Evolutionary conservation across 2,329 filamentous ascomycete species (phyloP).

Genomic region (Metarhizium sp.): DNA sequence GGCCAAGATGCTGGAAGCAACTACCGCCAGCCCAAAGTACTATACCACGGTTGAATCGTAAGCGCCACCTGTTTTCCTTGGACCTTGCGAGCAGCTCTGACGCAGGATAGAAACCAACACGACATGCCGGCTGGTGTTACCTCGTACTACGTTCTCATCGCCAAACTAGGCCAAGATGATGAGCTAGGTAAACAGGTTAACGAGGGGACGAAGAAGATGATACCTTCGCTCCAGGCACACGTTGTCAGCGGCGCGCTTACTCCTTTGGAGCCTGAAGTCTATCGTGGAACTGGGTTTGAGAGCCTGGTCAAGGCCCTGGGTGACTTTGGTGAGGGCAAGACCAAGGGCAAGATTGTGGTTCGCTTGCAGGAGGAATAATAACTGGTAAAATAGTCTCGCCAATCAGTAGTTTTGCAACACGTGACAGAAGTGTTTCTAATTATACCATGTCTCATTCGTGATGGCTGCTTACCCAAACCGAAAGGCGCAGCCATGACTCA

Average conservation of each 20-base stretch:
- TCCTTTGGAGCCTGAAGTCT: constrained; percentile 14
- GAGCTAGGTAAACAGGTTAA: constrained; percentile 12
- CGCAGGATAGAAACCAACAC: constrained; percentile 11
- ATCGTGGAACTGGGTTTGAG: constrained; percentile 16
- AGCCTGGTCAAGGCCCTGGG: constrained; percentile 12
- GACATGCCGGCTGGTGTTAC: constrained; percentile 12
- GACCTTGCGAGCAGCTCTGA: not conserved
- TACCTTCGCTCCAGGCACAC: constrained; percentile 14
- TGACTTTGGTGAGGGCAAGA: constrained; percentile 13
- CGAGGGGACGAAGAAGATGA: constrained; percentile 6
- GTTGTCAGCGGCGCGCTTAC: constrained; percentile 14
- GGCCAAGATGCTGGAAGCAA: constrained; percentile 18
- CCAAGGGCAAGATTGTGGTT: constrained; percentile 18
- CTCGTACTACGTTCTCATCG: constrained; percentile 16
- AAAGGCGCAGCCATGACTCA: not conserved
- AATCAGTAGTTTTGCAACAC: no score
- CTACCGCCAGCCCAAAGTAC: constrained; percentile 16
- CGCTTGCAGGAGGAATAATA: not conserved
- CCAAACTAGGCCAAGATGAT: constrained; percentile 13
- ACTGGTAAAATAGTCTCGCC: not conserved
- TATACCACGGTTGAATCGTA: constrained; percentile 25
- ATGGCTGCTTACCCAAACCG: no score
- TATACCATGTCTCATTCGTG: no score
- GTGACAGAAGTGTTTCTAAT: not conserved
- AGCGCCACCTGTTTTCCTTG: not conserved